Conservation (phyloP, 805 yeast species). For the Candida rishiriensis region DNA sequence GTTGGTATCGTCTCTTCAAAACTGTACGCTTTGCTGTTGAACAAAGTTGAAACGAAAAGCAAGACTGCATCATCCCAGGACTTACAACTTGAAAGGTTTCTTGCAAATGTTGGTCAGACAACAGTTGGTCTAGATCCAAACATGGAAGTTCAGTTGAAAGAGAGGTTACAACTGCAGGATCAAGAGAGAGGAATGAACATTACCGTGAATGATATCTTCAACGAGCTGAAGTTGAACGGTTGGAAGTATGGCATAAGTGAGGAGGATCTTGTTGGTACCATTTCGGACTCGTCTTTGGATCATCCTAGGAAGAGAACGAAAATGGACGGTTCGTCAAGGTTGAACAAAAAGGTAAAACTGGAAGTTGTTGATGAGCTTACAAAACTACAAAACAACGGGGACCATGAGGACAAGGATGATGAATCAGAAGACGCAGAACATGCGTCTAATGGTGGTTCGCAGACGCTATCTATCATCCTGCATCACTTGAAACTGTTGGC, state of each 20-base stretch:
- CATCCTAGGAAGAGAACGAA: conserved; percentile 10
- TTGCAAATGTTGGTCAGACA: conserved; percentile 29
- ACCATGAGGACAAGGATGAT: conserved; percentile 22
- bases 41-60: conserved; percentile 53
- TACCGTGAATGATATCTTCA: conserved; percentile 39
- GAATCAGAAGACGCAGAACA: neutral
- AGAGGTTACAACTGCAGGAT: conserved; percentile 30
- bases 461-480: conserved; percentile 22
- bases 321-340: conserved; percentile 5
- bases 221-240: conserved; percentile 27
- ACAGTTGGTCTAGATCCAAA: conserved; percentile 32
- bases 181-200: conserved; percentile 33
- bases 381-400: conserved; percentile 8
- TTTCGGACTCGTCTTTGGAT: conserved; percentile 33
- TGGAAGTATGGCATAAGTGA: conserved; percentile 32
- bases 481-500: conserved; percentile 69
- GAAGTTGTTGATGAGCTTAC: conserved; percentile 28
- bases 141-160: conserved; percentile 18
- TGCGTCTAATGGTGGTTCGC: conserved; percentile 12
- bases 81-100: conserved; percentile 22
- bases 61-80: conserved; percentile 28
- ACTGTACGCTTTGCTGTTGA: conserved; percentile 57
- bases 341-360: conserved; percentile 24
- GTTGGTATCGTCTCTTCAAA: conserved; percentile 65
- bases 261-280: conserved; percentile 31